Evolutionary conservation across 495 filamentous ascomycete species (phyloP).

Genomic region (Endocarpon pusillum): DNA sequence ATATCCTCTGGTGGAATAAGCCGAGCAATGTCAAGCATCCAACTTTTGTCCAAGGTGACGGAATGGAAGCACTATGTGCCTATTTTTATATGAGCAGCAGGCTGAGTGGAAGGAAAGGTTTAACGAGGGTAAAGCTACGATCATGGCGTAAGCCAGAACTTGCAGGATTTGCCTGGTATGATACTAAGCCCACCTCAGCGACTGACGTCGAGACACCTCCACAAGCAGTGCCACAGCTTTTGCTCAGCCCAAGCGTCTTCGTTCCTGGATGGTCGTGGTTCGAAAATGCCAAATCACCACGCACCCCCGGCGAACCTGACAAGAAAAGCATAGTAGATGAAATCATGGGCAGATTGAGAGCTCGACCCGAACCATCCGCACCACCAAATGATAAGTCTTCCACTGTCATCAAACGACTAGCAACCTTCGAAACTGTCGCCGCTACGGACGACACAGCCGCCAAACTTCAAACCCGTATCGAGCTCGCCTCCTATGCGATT

Average conservation of each 20-base stretch:
- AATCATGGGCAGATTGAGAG: too few relatives aligned
- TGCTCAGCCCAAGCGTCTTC: too few relatives aligned
- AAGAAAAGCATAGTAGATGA: too few relatives aligned
- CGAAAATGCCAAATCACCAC: background rate
- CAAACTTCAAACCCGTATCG: too few relatives aligned
- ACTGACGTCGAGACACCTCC: conserved; percentile 1
- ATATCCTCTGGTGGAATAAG: conserved; percentile 21
- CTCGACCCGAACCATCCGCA: background rate
- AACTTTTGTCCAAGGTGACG: conserved; percentile 3
- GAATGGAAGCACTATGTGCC: background rate
- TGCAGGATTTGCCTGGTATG: background rate
- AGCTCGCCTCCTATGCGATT: too few relatives aligned
- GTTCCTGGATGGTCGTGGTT: too few relatives aligned
- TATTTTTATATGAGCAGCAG: conserved; percentile 9
- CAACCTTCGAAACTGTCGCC: conserved; percentile 2
- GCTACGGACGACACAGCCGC: too few relatives aligned
- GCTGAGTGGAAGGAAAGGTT: conserved; percentile 1
- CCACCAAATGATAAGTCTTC: background rate
- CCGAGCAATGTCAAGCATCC: conserved; percentile 14
- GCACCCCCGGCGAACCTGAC: too few relatives aligned
- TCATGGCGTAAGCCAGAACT: conserved; percentile 1
- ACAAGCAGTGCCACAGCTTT: too few relatives aligned
- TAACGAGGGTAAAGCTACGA: conserved; percentile 3
- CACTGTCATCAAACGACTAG: background rate
- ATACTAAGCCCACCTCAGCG: conserved; percentile 1